Evolutionary conservation across 305 asterid species (phyloP), one percentile per base, ranked within the genome.

Genomic region (Caryopteris hybrid): DNA sequence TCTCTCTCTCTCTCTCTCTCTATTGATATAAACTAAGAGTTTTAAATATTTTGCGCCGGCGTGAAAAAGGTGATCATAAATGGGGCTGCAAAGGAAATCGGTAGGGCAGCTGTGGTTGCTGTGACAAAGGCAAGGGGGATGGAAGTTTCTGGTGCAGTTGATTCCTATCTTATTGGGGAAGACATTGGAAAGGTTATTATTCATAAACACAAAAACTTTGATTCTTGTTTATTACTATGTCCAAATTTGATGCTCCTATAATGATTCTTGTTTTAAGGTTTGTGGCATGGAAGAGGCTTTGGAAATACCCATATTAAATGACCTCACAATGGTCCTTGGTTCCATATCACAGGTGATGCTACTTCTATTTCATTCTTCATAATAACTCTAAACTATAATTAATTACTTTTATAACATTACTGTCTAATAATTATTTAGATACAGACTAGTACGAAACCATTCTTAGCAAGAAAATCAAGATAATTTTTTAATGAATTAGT

Each of bases 21-120:
- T n/a, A n/a, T n/a, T n/a, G n/a, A n/a, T n/a, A n/a, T n/a, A n/a
- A n/a, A n/a, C n/a, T n/a, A n/a, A n/a, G n/a, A n/a, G n/a, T n/a
- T n/a, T n/a, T n/a, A n/a, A n/a, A n/a, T n/a, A n/a, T n/a, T n/a
- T n/a, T n/a, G n/a, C n/a, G n/a, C n/a, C n/a, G n/a, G n/a, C n/a
- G n/a, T n/a, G n/a, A n/a, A n/a, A n/a, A 25, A 88, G 96, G 93
- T 88, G 52, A 80, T 91, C 22, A 78, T 91, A 41, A 91, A 86
- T 79, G 98, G 96, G 54, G 98, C 96, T 53, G 95, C 96, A 1
- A 92, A 92, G 72, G 95, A 87, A 68, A 92, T 87, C 17, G 98
- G 96, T 1, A 80, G 91, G 71, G 98, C 96, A 29, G 96, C 96
- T 53, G 98, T 89, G 18, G 39, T 84, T 64, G 96, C 98, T 17